Base-by-base conservation (phyloP, 371 early-diverging fungal species). In the Amoeboaphelidium occidentale region DNA sequence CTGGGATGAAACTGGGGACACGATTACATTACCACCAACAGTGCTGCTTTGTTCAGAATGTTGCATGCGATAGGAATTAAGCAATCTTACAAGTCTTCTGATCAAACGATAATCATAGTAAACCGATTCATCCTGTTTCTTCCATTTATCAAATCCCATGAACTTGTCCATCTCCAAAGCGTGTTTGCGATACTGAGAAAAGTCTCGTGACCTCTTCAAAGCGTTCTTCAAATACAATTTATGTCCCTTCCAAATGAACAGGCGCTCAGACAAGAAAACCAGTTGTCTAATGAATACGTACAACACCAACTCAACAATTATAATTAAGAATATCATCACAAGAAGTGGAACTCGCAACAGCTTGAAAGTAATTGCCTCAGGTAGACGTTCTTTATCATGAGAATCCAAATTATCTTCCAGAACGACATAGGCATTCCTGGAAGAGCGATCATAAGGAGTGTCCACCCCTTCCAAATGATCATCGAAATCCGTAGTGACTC, bases 181-280 rank as follows among this genome's bases (percentile, higher is more conserved):
- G 13, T 20, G 27, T 48, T 4, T 25, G 42, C n/a, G 23, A 3
- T n/a, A 47, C 48, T 28, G 28, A n/a, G 4, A 28, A 46, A 25
- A 64, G 23, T 23, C 47, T 26, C 39, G 22, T 2, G 58, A 50
- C 1, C 41, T 42, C 24, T 42, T 1, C 47, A 50, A 47, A 27
- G 25, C 21, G 20, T 56, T 21, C 17, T 50, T 44, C 17, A 60
- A 41, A 12, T 42, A 23, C 28, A 42, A 46, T 14, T 45, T 45
- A 14, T 25, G 1, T 2, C 54, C 65, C 53, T 70, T 69, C 77
- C 78, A 79, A 45, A 68, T 68, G 48, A 75, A 62, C 27, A 73
- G 55, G 50, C 66, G 71, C 59, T 81, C 85, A 72, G 76, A 81
- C n/a, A 74, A 42, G 26, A 69, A 65, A 23, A 85, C 85, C 26